phyloP scores from a whole-genome alignment of 2,329 filamentous ascomycete genomes.

The Onygenales sp. region DNA sequence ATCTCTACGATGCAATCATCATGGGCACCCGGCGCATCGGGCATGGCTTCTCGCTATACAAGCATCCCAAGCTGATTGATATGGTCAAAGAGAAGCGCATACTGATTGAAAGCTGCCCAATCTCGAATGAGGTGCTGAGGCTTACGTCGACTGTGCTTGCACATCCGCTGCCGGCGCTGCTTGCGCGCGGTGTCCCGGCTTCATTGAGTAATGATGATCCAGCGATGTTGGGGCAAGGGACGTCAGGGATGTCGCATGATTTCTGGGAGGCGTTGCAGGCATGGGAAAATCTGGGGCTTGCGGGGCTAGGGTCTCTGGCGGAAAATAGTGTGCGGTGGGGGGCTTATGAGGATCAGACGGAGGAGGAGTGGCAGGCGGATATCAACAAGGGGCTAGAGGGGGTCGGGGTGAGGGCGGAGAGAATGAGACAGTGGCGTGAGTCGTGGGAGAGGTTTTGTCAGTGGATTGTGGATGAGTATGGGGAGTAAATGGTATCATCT shows the following conservation, averaged over 20 bases:
- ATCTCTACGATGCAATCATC: conserved; percentile 81
- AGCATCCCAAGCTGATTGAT: conserved; percentile 81
- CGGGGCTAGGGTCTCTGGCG: conserved; percentile 73
- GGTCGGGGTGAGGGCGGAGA: conserved; percentile 57
- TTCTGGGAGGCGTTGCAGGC: conserved; percentile 91
- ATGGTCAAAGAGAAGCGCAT: conserved; percentile 84
- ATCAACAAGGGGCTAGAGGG: conserved; percentile 68
- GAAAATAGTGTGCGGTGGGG: conserved; percentile 92
- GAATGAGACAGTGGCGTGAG: conserved; percentile 66
- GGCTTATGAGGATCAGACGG: conserved; percentile 69
- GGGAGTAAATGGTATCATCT: conserved; percentile 5
- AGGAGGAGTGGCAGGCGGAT: conserved; percentile 61
- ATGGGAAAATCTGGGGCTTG: conserved; percentile 83
- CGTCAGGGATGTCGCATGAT: conserved; percentile 76
- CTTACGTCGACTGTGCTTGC: conserved; percentile 66
- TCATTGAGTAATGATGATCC: conserved; percentile 86
- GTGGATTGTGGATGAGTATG: conserved; percentile 77
- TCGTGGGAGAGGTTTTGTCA: conserved; percentile 86
- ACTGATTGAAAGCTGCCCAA: conserved; percentile 79
- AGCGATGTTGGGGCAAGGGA: conserved; percentile 74
- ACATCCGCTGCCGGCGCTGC: conserved; percentile 67
- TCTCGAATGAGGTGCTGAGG: conserved; percentile 82
- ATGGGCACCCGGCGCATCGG: conserved; percentile 83
- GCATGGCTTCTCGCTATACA: conserved; percentile 79
- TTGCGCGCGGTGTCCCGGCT: conserved; percentile 76